Evolutionary conservation across 2,329 filamentous ascomycete species (phyloP), one percentile per base, ranked within the genome.

Genomic region (Daldinia sp.): DNA sequence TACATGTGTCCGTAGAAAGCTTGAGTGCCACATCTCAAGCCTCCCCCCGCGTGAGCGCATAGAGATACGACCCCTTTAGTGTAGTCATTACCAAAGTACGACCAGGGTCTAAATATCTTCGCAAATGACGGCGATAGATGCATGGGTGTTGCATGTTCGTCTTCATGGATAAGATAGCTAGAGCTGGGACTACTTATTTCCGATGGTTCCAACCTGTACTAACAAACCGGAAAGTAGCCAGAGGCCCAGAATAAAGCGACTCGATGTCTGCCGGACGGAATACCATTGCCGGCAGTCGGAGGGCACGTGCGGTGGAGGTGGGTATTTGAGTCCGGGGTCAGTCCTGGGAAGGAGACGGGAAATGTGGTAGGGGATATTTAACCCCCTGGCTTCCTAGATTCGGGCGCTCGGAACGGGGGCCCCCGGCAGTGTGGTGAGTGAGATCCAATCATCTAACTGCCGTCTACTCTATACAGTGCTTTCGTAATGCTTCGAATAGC

Each of bases 371-470:
- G 53, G 53, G 61, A 20, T 28, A 37, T 39, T 39, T 37, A 18
- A 51, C 26, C 44, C 26, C 26, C 28, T 46, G 60, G 39, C 33
- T 35, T 56, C 63, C 67, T 65, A 48, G 55, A 75, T 70, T 35
- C 58, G 67, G 62, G 46, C 53, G 59, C 63, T 70, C 72, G 72
- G 73, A 74, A 69, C 69, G 70, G 72, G 55, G 44, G 42, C 26
- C 60, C 44, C 73, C 71, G 72, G 65, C 59, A 54, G 50, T 63
- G 60, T 46, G 35, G 67, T 42, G 59, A 65, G 55, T 63, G 28
- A 48, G 63, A 70, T 44, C 71, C 73, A 75, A 75, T 75, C 72
- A 74, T 68, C 65, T 53, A 75, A 75, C 68, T 75, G 73, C 73
- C 73, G 73, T 64, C 70, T 58, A 44, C 58, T 65, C 62, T 39